Evolutionary conservation across 2,329 filamentous ascomycete genomes (phyloP), one percentile per base, ranked within the genome.

Genomic region (Claviceps sorghi): DNA sequence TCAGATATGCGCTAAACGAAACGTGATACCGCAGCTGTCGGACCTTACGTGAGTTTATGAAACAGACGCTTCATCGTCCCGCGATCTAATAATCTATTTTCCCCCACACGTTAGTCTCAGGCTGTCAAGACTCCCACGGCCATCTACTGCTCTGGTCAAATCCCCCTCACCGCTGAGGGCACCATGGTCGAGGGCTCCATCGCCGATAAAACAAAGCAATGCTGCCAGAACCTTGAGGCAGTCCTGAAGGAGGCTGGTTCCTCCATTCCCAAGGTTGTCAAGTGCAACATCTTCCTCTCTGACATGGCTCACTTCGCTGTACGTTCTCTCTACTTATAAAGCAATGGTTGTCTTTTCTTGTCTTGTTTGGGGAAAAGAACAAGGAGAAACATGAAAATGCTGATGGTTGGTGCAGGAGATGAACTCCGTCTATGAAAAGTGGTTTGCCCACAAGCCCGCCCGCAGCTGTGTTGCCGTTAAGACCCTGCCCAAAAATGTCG

Each of bases 381-480:
- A 41, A 11, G n/a, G 4, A 19, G 21, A 15, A 13, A 4, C 45
- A 1, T 2, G 17, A 10, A 48, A 11, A 45, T 26, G n/a, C 45
- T 54, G 50, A 52, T 40, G 8, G 8, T 19, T 21, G 17, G 8
- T 19, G 8, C 54, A 78, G 66, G 81, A 82, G 66, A 88, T 95
- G 86, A 95, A 95, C 71, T 76, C 76, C 58, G 84, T 87, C 64
- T 95, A 93, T 68, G 84, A 83, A 68, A 83, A 88, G 70, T 88
- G 83, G 76, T 90, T 91, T 69, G 70, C 76, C 55, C 83, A 88
- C 72, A 90, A 88, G 78, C 88, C 88, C 21, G 85, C 87, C n/a
- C 79, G 88, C 60, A 89, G 84, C 71, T 95, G 88, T 65, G 88
- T 95, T 51, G 88, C 88, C 5, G 90, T 94, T 58, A 90, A 93